A percentile compares a stretch with the other conserved stretches of the same genome.
Evolutionary conservation across 129 eudicot genomes (phyloP).

Genomic region (Ambrosia trifida): DNA sequence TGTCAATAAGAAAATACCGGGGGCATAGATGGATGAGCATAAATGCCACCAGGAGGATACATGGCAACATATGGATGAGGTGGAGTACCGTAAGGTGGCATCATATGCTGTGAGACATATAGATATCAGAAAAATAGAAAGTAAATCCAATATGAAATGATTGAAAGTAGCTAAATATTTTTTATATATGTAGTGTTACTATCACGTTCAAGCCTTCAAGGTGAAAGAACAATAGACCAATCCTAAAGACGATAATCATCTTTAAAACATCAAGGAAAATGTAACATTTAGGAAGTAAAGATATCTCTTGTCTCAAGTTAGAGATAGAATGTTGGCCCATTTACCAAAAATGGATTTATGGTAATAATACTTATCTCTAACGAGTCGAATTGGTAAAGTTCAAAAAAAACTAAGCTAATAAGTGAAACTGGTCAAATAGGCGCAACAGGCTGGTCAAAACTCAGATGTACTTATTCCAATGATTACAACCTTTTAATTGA

Average conservation of each 20-base stretch:
- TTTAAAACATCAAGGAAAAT: neutral
- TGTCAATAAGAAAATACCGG: conserved; percentile 55
- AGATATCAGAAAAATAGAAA: conserved; percentile 27
- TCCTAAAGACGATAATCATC: neutral
- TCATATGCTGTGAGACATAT: conserved; percentile 64
- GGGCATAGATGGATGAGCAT: conserved; percentile 92
- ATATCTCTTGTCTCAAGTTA: neutral
- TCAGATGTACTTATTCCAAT: neutral
- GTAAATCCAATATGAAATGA: neutral
- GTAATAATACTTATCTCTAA: neutral
- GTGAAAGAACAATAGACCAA: neutral
- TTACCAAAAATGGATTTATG: neutral
- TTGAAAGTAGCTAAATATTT: conserved; percentile 1
- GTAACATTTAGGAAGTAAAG: neutral
- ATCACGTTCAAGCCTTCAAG: too few relatives aligned
- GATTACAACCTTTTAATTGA: neutral
- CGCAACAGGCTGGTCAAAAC: neutral
- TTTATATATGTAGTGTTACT: neutral
- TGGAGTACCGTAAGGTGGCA: conserved; percentile 98
- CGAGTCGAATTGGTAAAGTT: neutral
- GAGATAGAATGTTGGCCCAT: neutral
- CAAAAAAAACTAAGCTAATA: neutral
- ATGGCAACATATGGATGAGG: conserved; percentile 97
- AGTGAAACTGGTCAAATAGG: neutral
- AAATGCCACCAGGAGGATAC: conserved; percentile 98